Conservation (phyloP, 2,329 filamentous ascomycete genomes). For the Chaetomiaceae sp. region DNA sequence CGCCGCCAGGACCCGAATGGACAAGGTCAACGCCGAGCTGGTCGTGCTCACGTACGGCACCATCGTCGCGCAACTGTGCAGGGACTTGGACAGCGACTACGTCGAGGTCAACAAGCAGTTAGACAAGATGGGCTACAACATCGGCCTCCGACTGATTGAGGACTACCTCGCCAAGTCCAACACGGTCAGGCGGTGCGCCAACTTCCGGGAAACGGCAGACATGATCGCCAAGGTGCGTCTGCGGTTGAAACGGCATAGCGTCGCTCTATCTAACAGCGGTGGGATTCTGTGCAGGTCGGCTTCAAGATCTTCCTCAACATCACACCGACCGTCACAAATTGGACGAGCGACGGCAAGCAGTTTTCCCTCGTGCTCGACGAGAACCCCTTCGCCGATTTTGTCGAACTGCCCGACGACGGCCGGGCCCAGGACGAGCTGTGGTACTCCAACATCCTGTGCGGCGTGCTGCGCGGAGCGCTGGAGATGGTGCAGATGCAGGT, state of each 20-base stretch:
- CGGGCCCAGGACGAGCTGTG: slow-evolving; percentile 93
- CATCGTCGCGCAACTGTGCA: slow-evolving; percentile 92
- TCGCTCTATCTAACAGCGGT: slow-evolving; percentile 18
- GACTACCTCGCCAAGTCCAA: slow-evolving; percentile 96
- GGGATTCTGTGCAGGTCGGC: slow-evolving; percentile 58
- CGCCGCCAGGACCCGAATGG: slow-evolving; percentile 70
- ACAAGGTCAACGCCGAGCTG: slow-evolving; percentile 97
- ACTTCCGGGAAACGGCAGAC: slow-evolving; percentile 93
- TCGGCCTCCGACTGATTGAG: slow-evolving; percentile 89
- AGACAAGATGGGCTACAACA: slow-evolving; percentile 99
- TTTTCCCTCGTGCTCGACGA: slow-evolving; percentile 96
- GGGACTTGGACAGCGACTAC: slow-evolving; percentile 93
- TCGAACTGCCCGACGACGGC: slow-evolving; percentile 93
- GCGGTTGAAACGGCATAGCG: too few species aligned
- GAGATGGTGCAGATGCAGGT: slow-evolving; percentile 99
- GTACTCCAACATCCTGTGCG: slow-evolving; percentile 97
- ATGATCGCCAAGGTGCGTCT: slow-evolving; percentile 78
- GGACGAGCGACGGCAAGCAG: slow-evolving; percentile 92
- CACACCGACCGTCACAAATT: slow-evolving; percentile 86
- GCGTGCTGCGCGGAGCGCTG: slow-evolving; percentile 79
- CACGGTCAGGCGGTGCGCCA: slow-evolving; percentile 78
- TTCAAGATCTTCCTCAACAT: slow-evolving; percentile 99
- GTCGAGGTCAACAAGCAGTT: slow-evolving; percentile 94
- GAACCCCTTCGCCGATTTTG: slow-evolving; percentile 94
- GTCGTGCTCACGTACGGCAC: slow-evolving; percentile 97